Conservation (phyloP, 257 asterid species). For the Rhazya stricta region DNA sequence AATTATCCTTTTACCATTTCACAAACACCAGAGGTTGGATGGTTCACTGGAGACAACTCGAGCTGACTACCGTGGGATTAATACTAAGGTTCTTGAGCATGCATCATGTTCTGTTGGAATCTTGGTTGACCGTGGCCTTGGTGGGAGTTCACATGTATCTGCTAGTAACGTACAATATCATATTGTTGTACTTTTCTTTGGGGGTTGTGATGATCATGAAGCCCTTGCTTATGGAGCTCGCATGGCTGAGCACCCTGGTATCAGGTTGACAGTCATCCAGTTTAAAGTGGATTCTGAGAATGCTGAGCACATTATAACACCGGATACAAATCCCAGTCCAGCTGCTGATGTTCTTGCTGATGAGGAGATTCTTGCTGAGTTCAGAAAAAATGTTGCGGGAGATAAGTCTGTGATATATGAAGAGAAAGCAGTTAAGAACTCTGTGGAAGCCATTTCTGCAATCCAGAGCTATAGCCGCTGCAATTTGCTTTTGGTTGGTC, state of each 20-base stretch:
- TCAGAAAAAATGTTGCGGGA: conserved; percentile 6
- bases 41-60: conserved; percentile 50
- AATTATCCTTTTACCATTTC: conserved; percentile 44
- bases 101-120: conserved; percentile 51
- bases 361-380: conserved; percentile 24
- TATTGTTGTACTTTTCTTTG: conserved; percentile 42
- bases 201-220: conserved; percentile 54
- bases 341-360: conserved; percentile 18
- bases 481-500: conserved; percentile 43
- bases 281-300: conserved; percentile 25
- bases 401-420: conserved; percentile 25
- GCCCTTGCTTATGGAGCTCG: conserved; percentile 49
- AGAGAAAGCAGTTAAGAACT: conserved; percentile 20
- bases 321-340: conserved; percentile 17
- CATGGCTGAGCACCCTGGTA: conserved; percentile 60
- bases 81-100: conserved; percentile 36
- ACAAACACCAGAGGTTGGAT: conserved; percentile 45
- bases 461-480: conserved; percentile 26
- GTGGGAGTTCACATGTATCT: conserved; percentile 44
- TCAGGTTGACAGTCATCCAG: conserved; percentile 29
- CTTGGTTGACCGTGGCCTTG: conserved; percentile 58
- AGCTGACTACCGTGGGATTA: conserved; percentile 35
- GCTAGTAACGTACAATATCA: conserved; percentile 42
- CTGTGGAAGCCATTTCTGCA: conserved; percentile 17
- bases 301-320: conserved; percentile 17